Conservation (phyloP, 257 asterid genomes). For the Verbena officinalis region DNA sequence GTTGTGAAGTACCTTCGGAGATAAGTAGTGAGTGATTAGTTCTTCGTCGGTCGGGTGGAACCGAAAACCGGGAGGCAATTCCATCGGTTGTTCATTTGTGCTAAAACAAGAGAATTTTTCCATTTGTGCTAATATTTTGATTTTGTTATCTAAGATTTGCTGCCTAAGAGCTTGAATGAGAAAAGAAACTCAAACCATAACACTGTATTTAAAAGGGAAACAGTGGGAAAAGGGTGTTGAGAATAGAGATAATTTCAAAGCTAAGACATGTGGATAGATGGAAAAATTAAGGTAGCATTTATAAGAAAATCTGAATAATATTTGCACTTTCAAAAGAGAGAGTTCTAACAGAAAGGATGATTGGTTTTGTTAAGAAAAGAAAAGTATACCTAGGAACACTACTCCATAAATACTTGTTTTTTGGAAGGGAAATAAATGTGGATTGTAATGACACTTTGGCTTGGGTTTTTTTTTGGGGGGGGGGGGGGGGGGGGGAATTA, state of each 20-base stretch:
- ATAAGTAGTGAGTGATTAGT: slow-evolving; percentile 59
- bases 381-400: slow-evolving; percentile 17
- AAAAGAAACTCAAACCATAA: not conserved
- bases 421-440: slow-evolving; percentile 21
- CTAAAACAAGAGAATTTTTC: slow-evolving; percentile 19
- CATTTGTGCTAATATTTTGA: slow-evolving; percentile 18
- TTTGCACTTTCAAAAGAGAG: not conserved
- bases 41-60: slow-evolving; percentile 77
- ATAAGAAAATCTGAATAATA: slow-evolving; percentile 12
- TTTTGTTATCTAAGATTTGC: not conserved
- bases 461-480: too few relatives aligned
- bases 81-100: slow-evolving; percentile 30
- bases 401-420: slow-evolving; percentile 31
- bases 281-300: slow-evolving; percentile 17
- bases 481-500: too few relatives aligned
- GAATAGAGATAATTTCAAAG: slow-evolving; percentile 12
- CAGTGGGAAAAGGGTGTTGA: not conserved
- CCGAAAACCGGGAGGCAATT: slow-evolving; percentile 69
- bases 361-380: slow-evolving; percentile 19
- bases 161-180: too few relatives aligned
- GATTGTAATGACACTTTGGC: slow-evolving; percentile 8
- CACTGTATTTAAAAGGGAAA: not conserved
- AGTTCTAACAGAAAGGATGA: slow-evolving; percentile 11
- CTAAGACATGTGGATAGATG: slow-evolving; percentile 15
- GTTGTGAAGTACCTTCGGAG: slow-evolving; percentile 47